phyloP scores from a whole-genome alignment of 2,329 filamentous ascomycete species.

The Ceratocystis cacaofunesta region DNA sequence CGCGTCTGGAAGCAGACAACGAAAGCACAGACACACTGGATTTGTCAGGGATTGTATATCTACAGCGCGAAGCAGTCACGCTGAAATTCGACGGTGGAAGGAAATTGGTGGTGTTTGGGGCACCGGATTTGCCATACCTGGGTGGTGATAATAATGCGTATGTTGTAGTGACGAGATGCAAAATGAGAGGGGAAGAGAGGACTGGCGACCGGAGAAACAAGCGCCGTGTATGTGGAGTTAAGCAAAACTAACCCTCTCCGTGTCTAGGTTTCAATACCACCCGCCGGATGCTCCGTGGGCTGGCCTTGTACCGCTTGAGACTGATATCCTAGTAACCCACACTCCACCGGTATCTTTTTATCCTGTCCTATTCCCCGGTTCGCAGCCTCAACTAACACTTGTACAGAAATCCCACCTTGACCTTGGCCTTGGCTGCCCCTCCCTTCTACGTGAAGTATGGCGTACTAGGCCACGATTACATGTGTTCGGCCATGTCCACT shows the following conservation, averaged over 20 bases:
- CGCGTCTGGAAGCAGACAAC: constrained; percentile 39
- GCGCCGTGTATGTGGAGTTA: not conserved
- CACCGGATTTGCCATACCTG: constrained; percentile 63
- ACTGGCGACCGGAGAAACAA: constrained; percentile 25
- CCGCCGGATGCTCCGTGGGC: constrained; percentile 42
- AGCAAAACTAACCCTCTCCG: not conserved
- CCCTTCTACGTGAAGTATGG: constrained; percentile 57
- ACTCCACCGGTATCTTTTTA: constrained; percentile 46
- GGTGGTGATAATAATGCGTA: constrained; percentile 27
- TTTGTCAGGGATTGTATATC: constrained; percentile 52
- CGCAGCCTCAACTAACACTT: constrained; percentile 2
- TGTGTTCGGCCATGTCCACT: constrained; percentile 77
- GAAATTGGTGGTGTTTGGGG: constrained; percentile 59
- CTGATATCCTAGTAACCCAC: constrained; percentile 70
- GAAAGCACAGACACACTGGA: constrained; percentile 30
- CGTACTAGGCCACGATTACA: constrained; percentile 60
- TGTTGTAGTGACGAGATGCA: not conserved
- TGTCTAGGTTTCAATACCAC: constrained; percentile 36
- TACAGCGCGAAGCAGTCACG: constrained; percentile 50
- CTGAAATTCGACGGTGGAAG: constrained; percentile 45
- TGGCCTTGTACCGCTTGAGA: constrained; percentile 52
- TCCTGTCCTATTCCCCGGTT: not conserved
- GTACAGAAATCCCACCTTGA: constrained; percentile 50
- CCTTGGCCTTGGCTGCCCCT: constrained; percentile 53
- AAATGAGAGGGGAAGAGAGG: constrained; percentile 23